These are phyloP conservation scores for Colletotrichum aenigma DNA, from an alignment of 2,329 filamentous ascomycete species.

Conservation along the genomic window DNA sequence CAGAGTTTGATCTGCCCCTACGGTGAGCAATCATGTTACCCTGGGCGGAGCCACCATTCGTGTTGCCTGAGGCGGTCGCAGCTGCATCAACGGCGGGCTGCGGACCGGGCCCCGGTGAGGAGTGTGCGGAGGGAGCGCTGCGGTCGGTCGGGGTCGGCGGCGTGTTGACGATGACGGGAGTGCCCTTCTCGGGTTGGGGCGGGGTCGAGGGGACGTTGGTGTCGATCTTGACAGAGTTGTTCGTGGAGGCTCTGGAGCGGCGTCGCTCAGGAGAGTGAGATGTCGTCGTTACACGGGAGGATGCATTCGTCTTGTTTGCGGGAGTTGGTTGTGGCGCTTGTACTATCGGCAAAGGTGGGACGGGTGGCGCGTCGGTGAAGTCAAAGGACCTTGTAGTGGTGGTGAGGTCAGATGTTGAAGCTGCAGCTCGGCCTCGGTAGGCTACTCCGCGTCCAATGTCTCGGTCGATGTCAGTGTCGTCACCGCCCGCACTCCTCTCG, in stretches of 20 bases:
- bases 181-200: conserved; percentile 35
- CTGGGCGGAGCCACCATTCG: conserved; percentile 65
- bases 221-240: conserved; percentile 26
- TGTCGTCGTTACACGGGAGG: conserved; percentile 12
- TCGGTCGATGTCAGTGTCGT: conserved; percentile 20
- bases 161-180: conserved; percentile 67
- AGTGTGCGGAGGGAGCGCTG: conserved; percentile 1
- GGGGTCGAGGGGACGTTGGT: conserved; percentile 23
- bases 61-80: conserved; percentile 26
- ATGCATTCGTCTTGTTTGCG: conserved; percentile 5
- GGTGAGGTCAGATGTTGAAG: conserved; percentile 19
- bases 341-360: not conserved
- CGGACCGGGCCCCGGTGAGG: conserved; percentile 3
- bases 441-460: conserved; percentile 1
- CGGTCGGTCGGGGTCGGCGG: conserved; percentile 67
- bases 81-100: conserved; percentile 26
- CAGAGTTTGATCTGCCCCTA: conserved; percentile 57
- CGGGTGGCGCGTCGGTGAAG: not conserved
- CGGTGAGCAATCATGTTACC: conserved; percentile 76
- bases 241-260: conserved; percentile 13
- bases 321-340: conserved; percentile 1
- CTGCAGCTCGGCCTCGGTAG: conserved; percentile 14
- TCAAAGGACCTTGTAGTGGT: conserved; percentile 2
- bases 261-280: conserved; percentile 14
- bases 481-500: conserved; percentile 26